Base-by-base conservation (phyloP, 352 stramenopile species). In the Pythium biforme region DNA sequence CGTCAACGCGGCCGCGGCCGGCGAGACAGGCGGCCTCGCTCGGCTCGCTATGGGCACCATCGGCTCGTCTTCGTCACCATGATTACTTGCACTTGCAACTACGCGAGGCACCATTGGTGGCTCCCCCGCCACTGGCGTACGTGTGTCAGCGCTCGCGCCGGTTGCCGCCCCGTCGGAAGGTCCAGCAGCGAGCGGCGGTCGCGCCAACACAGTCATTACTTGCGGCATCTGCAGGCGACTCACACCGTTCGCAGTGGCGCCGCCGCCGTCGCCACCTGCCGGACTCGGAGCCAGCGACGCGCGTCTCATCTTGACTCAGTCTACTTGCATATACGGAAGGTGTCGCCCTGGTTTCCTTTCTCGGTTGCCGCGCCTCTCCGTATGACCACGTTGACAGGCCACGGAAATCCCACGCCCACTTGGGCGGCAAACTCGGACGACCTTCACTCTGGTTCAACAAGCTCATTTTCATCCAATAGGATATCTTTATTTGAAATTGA, bases 371-470 rank as follows among this genome's bases (percentile, higher is more conserved):
- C 22, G 39, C 19, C 45, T 27, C 55, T 55, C 56, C 49, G 39
- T 59, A 6, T 51, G 22, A 27, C 53, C 22, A 5, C n/a, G 47
- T 15, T 57, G 31, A 33, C 40, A 51, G 54, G 27, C 54, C 54
- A 48, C 20, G 34, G 37, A 43, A 43, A 54, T 25, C 50, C 31
- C 19, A 4, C 23, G n/a, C n/a, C n/a, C n/a, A n/a, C n/a, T n/a
- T 26, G 8, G 23, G 45, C 55, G 55, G 55, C 55, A 69, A 69
- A 60, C 33, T 41, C 20, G 48, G 47, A 11, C 11, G 55, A 69
- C 55, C 55, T 62, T 64, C 62, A 69, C 62, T 69, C 62, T 52
- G 46, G 62, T 69, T 64, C 62, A 69, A 69, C 55, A 51, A 23
- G 37, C 37, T 17, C 1, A 0, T 45, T 69, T 62, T 60, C 31